Evolutionary conservation across 202 grass and related monocot genomes (phyloP), one percentile per base, ranked within the genome.

Genomic region (Saccharum hybrid): DNA sequence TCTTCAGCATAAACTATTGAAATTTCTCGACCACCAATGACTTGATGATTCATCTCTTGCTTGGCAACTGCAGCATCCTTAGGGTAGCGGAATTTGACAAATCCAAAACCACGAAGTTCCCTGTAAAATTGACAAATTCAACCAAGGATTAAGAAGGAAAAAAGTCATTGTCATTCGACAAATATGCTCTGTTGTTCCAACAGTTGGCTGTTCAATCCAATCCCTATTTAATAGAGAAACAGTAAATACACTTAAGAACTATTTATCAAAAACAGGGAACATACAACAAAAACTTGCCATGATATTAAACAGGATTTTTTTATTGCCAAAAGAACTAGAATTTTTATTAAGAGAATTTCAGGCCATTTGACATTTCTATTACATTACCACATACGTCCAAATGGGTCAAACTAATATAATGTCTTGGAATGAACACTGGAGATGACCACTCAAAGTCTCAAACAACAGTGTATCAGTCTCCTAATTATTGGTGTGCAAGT

Each of bases 51-150:
- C 86, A 97, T 85, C 72, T 94, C 75, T 75, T 90, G 88, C 74
- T 97, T 97, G 56, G 92, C 92, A 19, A 80, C 68, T 33, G 83
- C 78, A 73, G 88, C 92, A 11, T 97, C 92, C 69, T 94, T 82
- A 8, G 88, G 86, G 75, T 97, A 68, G 62, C 84, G 90, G 46
- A 90, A 97, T 71, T 97, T 94, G 19, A 97, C 88, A 67, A 97
- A 97, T 40, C 95, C 95, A 88, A 92, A 97, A 51, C 92, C 95
- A 74, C 88, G 90, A 69, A 93, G 68, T 88, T 89, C 91, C 72
- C 95, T 97, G 71, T 52, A 84, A 90, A 72, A 46, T 41, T 4
- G 5, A 83, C 15, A 10, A 66, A 51, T 41, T 75, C 39, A 38
- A 80, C 40, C 16, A 89, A 78, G 30, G 16, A 51, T 49, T 51